phyloP scores from a whole-genome alignment of 805 yeast genomes.

The Saturnispora serradocipensis region DNA sequence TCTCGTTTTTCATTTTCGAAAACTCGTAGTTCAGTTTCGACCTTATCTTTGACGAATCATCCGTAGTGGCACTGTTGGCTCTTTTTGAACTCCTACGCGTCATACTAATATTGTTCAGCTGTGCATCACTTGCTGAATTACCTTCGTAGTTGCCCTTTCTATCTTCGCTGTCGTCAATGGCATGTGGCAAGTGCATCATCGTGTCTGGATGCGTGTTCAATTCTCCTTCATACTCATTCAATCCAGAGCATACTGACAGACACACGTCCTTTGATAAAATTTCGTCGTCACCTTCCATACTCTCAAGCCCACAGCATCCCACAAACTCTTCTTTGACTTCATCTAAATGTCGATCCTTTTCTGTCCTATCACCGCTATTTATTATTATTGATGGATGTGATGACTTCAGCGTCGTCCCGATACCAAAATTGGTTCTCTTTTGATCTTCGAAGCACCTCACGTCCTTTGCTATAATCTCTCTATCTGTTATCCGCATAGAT shows the following conservation, averaged over 20 bases:
- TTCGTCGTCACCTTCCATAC: background rate
- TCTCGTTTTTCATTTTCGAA: conserved; percentile 1
- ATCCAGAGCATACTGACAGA: background rate
- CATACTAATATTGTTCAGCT: background rate
- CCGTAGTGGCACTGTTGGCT: conserved; percentile 9
- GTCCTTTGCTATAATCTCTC: background rate
- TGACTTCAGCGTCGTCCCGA: background rate
- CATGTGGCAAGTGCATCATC: background rate
- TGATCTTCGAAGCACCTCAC: background rate
- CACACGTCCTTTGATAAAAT: background rate
- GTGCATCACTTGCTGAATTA: background rate
- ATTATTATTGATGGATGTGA: background rate
- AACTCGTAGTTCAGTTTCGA: conserved; percentile 15
- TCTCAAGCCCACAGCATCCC: background rate
- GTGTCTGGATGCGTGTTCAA: background rate
- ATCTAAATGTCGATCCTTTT: background rate
- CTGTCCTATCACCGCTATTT: background rate
- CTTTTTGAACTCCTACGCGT: background rate
- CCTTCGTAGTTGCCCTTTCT: background rate
- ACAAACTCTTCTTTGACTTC: background rate
- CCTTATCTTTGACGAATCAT: conserved; percentile 22
- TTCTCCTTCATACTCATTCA: background rate
- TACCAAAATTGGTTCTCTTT: background rate
- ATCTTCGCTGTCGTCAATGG: background rate
- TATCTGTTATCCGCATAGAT: background rate